phyloP scores from a whole-genome alignment of 495 filamentous ascomycete genomes.

The Extremus antarcticus region DNA sequence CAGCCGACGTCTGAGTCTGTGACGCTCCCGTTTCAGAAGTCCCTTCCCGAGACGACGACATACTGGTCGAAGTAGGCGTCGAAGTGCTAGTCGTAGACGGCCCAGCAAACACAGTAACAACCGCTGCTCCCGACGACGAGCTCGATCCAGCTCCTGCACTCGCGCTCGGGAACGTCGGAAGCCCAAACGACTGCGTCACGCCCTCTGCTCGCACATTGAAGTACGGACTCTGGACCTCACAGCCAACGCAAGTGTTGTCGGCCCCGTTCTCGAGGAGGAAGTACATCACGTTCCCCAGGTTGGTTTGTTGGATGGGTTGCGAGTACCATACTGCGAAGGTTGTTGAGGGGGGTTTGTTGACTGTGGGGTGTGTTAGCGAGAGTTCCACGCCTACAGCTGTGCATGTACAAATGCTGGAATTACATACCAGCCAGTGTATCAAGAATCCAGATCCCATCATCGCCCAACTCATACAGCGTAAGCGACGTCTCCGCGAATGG shows the following conservation, averaged over 20 bases:
- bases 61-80: no score
- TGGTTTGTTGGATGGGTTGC: background rate
- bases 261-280: background rate
- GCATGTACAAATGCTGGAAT: background rate
- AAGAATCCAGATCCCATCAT: background rate
- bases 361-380: background rate
- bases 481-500: background rate
- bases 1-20: background rate
- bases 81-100: no score
- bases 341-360: background rate
- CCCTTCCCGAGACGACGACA: background rate
- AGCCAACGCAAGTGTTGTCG: conserved; percentile 1
- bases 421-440: background rate
- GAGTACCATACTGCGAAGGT: background rate
- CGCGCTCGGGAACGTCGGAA: no score
- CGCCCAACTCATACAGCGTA: background rate
- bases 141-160: no score
- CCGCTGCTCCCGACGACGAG: no score
- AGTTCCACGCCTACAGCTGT: no score
- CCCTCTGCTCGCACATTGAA: background rate
- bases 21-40: background rate
- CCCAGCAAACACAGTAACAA: no score
- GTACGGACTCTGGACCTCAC: background rate
- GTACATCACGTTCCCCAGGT: background rate
- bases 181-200: no score